Conservation (phyloP, 2,329 filamentous ascomycete species). For the Xylaria sp. region DNA sequence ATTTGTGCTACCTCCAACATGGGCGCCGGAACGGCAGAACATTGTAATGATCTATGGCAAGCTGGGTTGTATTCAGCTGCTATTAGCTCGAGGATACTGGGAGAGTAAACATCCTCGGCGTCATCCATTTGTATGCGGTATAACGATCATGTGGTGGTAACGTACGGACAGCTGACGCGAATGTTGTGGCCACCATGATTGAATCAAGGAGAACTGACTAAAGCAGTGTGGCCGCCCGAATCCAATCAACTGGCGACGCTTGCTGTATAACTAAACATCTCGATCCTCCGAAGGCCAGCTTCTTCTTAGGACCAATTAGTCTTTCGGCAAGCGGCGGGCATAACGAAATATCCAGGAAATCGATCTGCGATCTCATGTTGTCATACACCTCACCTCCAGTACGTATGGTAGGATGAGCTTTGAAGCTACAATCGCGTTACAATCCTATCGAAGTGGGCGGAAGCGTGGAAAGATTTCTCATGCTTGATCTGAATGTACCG, state of each 20-base stretch:
- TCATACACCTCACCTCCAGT: neutral
- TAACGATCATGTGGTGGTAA: conserved; percentile 19
- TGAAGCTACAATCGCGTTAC: conserved; percentile 2
- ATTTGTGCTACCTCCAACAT: conserved; percentile 15
- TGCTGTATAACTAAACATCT: neutral
- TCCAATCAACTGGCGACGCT: conserved; percentile 9
- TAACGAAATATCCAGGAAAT: neutral
- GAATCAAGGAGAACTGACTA: conserved; percentile 11
- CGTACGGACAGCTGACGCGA: conserved; percentile 15
- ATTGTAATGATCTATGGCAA: conserved; percentile 26
- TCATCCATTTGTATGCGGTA: conserved; percentile 31
- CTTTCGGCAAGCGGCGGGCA: neutral
- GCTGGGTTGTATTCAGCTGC: conserved; percentile 17
- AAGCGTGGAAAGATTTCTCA: conserved; percentile 11
- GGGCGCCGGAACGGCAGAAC: conserved; percentile 11
- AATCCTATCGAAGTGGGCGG: neutral
- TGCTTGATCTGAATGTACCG: conserved; percentile 8
- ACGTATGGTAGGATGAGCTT: conserved; percentile 7
- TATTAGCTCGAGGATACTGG: conserved; percentile 11
- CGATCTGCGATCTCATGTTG: neutral
- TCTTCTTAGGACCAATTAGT: neutral
- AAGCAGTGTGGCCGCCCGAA: conserved; percentile 16
- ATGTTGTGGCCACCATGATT: conserved; percentile 14
- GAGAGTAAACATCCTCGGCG: conserved; percentile 20
- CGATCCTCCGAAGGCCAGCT: conserved; percentile 4